Percentiles rank a stretch among this genome's conserved stretches.
phyloP scores from a whole-genome alignment of 768 basidiomycete genomes.

The Suillus bovinus region DNA sequence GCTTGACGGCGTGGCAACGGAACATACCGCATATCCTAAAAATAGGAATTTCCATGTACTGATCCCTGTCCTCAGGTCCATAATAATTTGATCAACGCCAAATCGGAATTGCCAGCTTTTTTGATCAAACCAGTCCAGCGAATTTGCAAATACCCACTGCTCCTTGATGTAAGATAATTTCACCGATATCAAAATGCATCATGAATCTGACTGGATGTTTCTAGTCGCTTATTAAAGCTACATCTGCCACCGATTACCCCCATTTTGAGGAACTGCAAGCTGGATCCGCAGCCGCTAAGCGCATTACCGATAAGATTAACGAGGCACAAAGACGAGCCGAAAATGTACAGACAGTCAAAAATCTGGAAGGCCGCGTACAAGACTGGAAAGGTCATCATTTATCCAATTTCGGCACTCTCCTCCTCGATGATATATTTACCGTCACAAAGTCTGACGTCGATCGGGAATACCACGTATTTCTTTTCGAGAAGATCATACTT shows the following conservation, averaged over 20 bases:
- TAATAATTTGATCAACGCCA: slow-evolving; percentile 84
- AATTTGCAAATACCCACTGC: slow-evolving; percentile 96
- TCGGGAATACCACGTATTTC: slow-evolving; percentile 97
- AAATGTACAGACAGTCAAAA: slow-evolving; percentile 88
- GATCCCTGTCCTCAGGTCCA: slow-evolving; percentile 50
- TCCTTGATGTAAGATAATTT: slow-evolving; percentile 69
- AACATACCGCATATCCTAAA: slow-evolving; percentile 15
- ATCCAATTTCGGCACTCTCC: slow-evolving; percentile 89
- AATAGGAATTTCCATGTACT: slow-evolving; percentile 23
- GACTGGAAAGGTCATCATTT: slow-evolving; percentile 99
- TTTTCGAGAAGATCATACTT: slow-evolving; percentile 98
- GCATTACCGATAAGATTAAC: slow-evolving; percentile 94
- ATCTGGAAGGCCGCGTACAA: slow-evolving; percentile 82
- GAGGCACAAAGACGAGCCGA: slow-evolving; percentile 91
- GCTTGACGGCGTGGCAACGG: slow-evolving; percentile 39
- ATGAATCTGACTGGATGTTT: slow-evolving; percentile 13
- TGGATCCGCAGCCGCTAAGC: slow-evolving; percentile 85
- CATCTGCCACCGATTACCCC: slow-evolving; percentile 60
- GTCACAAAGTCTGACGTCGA: slow-evolving; percentile 97
- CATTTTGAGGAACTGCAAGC: slow-evolving; percentile 79
- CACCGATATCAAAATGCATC: slow-evolving; percentile 16
- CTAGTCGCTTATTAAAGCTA: slow-evolving; percentile 77
- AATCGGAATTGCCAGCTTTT: slow-evolving; percentile 92
- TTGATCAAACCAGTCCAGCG: slow-evolving; percentile 99
- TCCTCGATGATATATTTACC: slow-evolving; percentile 92